A percentile compares a stretch with the other conserved stretches of the same genome.
phyloP scores from a whole-genome alignment of 768 basidiomycete genomes.

The Pleurotus giganteus region DNA sequence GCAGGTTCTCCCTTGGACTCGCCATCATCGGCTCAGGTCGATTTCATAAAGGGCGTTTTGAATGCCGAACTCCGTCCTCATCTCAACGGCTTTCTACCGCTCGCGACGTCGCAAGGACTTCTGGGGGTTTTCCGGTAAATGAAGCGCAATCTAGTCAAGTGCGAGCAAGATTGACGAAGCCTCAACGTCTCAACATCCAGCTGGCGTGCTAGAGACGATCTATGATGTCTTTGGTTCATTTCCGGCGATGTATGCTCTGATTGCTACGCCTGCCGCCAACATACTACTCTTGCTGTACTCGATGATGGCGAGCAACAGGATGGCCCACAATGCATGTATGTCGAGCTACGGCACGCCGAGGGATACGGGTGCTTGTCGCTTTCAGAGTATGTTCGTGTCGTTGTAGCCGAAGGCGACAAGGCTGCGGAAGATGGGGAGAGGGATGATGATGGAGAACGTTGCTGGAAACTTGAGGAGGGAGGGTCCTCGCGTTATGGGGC shows the following conservation, averaged over 20 bases:
- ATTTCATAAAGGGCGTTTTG: constrained; percentile 61
- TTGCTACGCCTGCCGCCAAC: constrained; percentile 51
- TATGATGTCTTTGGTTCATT: constrained; percentile 74
- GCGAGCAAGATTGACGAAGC: constrained; percentile 28
- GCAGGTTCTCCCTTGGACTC: constrained; percentile 53
- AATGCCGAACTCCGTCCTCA: constrained; percentile 89
- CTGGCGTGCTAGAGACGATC: constrained; percentile 49
- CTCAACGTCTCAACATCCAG: constrained; percentile 36
- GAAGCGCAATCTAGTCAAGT: constrained; percentile 26
- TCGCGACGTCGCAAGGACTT: constrained; percentile 63
- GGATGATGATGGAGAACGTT: constrained; percentile 48
- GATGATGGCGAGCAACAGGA: too few species aligned
- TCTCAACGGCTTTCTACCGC: constrained; percentile 81
- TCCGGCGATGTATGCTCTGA: constrained; percentile 76
- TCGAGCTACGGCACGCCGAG: constrained; percentile 85
- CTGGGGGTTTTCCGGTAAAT: constrained; percentile 34
- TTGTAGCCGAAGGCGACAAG: constrained; percentile 53
- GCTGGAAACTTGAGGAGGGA: constrained; percentile 52
- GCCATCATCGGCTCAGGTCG: constrained; percentile 46
- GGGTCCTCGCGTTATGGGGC: constrained; percentile 68
- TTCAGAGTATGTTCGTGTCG: constrained; percentile 65
- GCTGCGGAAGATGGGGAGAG: constrained; percentile 61
- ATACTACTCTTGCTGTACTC: constrained; percentile 66
- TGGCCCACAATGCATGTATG: constrained; percentile 58
- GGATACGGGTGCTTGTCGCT: constrained; percentile 42